Evolutionary conservation across 768 basidiomycete genomes (phyloP), one percentile per base, ranked within the genome.

Genomic region (Nidula microcarpa): DNA sequence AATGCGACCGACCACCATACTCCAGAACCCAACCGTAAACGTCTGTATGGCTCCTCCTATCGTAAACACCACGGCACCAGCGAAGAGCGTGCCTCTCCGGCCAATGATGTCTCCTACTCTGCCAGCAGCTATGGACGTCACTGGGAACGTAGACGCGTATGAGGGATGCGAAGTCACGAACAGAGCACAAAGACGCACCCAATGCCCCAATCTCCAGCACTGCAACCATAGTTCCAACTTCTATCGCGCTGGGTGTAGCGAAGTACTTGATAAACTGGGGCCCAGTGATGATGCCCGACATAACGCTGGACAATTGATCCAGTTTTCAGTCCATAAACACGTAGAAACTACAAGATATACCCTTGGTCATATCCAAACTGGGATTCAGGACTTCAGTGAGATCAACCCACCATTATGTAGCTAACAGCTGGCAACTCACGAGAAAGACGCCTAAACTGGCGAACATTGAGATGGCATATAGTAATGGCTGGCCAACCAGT

Each of bases 191-290:
- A 41, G 39, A 64, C 81, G 33, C 62, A 89, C 91, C 76, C 64
- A 94, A 85, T 43, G 92, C 93, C 39, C 93, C 92, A 39, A 94
- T 80, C 66, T 94, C 91, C 18, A 94, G 72, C 0, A 93, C 87
- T n/a, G 92, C 87, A 34, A 94, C 91, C 89, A 94, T 94, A 8
- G 87, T 90, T 30, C 91, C 91, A 32, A 92, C 64, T 61, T 84
- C 77, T 53, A 86, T 69, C 0, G 85, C 76, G 34, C 76, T 78
- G 3, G 91, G 92, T 1, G 81, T 74, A 56, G 86, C 74, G 72
- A 94, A 93, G 69, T 78, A 94, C 43, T 81, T 77, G 58, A 75
- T 81, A 66, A 90, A 90, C 66, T 89, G 78, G n/a, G 86, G 85
- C 0, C 86, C 86, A 33, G 85, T 94, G 67, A 94, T 93, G 59